Evolutionary conservation across 129 eudicot genomes (phyloP).

Genomic region (Artemisia argyi): DNA sequence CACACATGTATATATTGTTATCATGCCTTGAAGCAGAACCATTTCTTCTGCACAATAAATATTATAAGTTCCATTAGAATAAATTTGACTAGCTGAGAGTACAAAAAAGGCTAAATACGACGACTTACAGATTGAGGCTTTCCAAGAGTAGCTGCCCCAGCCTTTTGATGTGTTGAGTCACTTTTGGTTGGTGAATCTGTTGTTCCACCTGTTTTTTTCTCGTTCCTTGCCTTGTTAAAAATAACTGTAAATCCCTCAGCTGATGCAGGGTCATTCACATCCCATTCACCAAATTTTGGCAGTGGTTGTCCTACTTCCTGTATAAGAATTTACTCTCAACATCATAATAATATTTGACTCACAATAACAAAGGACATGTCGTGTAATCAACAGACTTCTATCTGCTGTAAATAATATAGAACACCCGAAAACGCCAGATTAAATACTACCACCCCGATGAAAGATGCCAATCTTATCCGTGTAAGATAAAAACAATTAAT

Average conservation of each 20-base stretch:
- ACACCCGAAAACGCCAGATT: too few relatives aligned
- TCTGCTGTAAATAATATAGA: too few relatives aligned
- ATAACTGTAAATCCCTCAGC: constrained; percentile 81
- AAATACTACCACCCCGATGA: too few relatives aligned
- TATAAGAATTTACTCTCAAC: constrained; percentile 5
- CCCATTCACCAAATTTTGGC: constrained; percentile 91
- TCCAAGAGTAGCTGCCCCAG: constrained; percentile 41
- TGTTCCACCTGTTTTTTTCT: constrained; percentile 66
- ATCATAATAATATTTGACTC: neutral
- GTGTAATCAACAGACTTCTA: too few relatives aligned
- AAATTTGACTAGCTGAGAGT: neutral
- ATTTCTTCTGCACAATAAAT: constrained; percentile 58
- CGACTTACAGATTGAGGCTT: constrained; percentile 76
- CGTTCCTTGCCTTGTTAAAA: constrained; percentile 70
- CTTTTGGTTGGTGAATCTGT: constrained; percentile 57
- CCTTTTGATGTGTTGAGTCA: constrained; percentile 35
- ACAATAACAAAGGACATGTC: neutral
- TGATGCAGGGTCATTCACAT: constrained; percentile 81
- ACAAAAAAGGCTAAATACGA: neutral
- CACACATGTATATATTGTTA: constrained; percentile 1
- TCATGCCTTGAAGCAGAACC: constrained; percentile 68
- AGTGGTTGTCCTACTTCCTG: constrained; percentile 79
- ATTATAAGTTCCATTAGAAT: constrained; percentile 19
- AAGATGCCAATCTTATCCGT: too few relatives aligned
- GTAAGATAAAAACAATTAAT: too few relatives aligned